Conservation (phyloP, 2,329 filamentous ascomycete species). For the Cryphonectria japonica region DNA sequence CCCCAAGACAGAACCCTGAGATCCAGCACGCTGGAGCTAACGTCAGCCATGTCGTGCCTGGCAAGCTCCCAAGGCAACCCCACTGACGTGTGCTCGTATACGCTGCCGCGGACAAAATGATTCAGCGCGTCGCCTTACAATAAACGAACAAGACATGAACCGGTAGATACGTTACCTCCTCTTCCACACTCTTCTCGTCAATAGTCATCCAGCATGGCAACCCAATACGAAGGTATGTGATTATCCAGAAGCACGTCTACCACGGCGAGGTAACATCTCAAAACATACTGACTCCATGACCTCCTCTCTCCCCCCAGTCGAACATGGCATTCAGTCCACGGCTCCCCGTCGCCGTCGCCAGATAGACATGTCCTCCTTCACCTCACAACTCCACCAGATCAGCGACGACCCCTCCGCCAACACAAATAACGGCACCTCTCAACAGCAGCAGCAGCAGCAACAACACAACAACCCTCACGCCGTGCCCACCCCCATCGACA, state of each 20-base stretch:
- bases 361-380: constrained; percentile 67
- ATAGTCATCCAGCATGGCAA: constrained; percentile 47
- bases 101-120: neutral
- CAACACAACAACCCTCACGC: constrained; percentile 58
- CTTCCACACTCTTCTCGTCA: neutral
- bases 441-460: constrained; percentile 29
- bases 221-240: constrained; percentile 58
- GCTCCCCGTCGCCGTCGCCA: constrained; percentile 53
- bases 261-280: neutral
- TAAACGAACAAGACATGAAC: neutral
- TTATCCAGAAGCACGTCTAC: neutral
- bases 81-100: constrained; percentile 1
- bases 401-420: constrained; percentile 36
- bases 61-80: constrained; percentile 5
- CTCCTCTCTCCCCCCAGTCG: constrained; percentile 53
- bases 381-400: constrained; percentile 59
- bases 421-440: constrained; percentile 38
- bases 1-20: neutral
- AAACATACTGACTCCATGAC: constrained; percentile 16
- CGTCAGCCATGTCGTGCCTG: constrained; percentile 14
- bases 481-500: constrained; percentile 63
- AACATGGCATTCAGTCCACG: constrained; percentile 61
- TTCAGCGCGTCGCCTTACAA: neutral
- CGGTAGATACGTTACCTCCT: neutral
- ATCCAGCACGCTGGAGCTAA: neutral